A percentile compares a stretch with the other conserved stretches of the same genome.
phyloP scores from a whole-genome alignment of 2,329 filamentous ascomycete genomes.

The Cadophora gregata region DNA sequence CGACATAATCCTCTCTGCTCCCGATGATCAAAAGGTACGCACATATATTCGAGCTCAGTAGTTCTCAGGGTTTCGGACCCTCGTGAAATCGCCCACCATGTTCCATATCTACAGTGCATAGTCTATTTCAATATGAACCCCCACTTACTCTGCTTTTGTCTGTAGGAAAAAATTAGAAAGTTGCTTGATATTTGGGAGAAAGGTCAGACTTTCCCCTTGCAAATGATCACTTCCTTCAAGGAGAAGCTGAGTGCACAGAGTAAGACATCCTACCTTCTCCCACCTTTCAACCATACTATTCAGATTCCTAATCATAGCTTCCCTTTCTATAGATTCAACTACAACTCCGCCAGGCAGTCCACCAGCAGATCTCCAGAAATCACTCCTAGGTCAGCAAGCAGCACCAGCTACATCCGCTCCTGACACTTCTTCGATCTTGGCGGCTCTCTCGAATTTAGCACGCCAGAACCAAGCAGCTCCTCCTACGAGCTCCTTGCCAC shows the following conservation, averaged over 20 bases:
- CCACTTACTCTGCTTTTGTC: constrained; percentile 56
- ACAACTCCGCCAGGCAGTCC: constrained; percentile 72
- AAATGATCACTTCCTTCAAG: constrained; percentile 83
- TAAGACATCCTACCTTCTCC: constrained; percentile 57
- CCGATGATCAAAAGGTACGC: constrained; percentile 97
- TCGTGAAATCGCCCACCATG: constrained; percentile 33
- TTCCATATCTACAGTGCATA: constrained; percentile 28
- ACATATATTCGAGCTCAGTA: constrained; percentile 38
- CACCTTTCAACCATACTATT: constrained; percentile 33
- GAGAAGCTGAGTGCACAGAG: constrained; percentile 74
- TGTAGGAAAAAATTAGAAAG: constrained; percentile 95
- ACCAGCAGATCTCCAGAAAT: constrained; percentile 48
- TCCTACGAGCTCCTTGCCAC: constrained; percentile 35
- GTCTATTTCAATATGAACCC: constrained; percentile 34
- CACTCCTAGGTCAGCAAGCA: constrained; percentile 44
- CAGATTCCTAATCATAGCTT: constrained; percentile 47
- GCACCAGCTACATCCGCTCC: constrained; percentile 50
- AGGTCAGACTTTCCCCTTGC: constrained; percentile 83
- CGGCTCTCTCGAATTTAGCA: constrained; percentile 80
- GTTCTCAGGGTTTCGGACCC: constrained; percentile 36
- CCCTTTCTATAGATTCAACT: constrained; percentile 61
- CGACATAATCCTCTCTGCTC: constrained; percentile 88
- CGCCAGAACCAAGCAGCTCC: constrained; percentile 69
- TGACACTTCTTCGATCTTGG: constrained; percentile 72
- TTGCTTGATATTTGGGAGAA: constrained; percentile 98